A percentile compares a stretch with the other conserved stretches of the same genome.
Conservation (phyloP, 2,329 filamentous ascomycete species). For the Phoma sp. region DNA sequence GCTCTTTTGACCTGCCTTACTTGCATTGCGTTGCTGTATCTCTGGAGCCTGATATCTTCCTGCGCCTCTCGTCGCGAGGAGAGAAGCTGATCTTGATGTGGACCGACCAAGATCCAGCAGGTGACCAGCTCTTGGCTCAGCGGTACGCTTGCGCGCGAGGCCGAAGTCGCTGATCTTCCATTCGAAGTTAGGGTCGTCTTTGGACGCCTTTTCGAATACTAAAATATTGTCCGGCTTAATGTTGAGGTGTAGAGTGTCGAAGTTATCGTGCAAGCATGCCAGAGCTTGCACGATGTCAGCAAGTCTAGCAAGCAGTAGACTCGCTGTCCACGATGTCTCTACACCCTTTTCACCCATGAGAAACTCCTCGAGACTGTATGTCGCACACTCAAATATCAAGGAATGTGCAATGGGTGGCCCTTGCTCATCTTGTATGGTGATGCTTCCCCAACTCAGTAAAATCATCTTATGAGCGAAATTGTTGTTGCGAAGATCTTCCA, state of each 20-base stretch:
- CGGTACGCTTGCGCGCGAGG: background rate
- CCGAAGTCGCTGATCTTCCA: constrained; percentile 6
- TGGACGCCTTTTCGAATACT: background rate
- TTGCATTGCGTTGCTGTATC: background rate
- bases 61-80: background rate
- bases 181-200: background rate
- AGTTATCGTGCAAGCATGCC: constrained; percentile 1
- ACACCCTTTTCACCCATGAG: background rate
- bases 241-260: constrained; percentile 1
- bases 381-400: constrained; percentile 4
- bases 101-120: background rate
- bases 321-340: background rate
- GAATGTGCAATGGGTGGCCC: background rate
- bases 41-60: constrained; percentile 2
- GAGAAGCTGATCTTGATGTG: background rate
- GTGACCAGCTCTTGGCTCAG: background rate
- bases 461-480: background rate
- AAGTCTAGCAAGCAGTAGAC: background rate
- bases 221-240: constrained; percentile 10
- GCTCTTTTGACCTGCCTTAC: background rate
- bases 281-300: constrained; percentile 5
- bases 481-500: background rate
- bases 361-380: constrained; percentile 1
- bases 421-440: background rate
- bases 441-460: constrained; percentile 1